phyloP scores from a whole-genome alignment of 805 yeast genomes.

The Myxozyma udenii region DNA sequence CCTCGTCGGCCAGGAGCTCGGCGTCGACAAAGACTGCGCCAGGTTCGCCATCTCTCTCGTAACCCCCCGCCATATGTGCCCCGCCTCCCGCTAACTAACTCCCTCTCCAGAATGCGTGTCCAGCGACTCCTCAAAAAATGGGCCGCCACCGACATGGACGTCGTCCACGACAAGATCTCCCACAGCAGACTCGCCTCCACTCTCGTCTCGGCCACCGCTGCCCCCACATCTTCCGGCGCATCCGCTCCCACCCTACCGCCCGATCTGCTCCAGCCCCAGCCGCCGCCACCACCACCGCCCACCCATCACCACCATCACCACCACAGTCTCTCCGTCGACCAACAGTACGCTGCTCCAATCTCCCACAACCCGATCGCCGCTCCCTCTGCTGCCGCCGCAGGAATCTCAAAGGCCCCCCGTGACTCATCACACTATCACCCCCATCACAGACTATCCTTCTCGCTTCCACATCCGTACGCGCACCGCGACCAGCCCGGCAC shows the following conservation, averaged over 20 bases:
- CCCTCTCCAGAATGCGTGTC: conserved; percentile 24
- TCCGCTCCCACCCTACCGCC: conserved; percentile 1
- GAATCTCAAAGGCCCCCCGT: conserved; percentile 16
- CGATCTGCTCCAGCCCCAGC: conserved; percentile 3
- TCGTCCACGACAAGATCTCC: conserved; percentile 27
- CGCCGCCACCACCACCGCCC: conserved; percentile 2
- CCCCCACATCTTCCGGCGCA: neutral
- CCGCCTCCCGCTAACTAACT: neutral
- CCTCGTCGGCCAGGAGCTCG: conserved; percentile 30
- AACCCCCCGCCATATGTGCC: too few species aligned
- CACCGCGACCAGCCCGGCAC: conserved; percentile 1
- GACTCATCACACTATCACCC: conserved; percentile 13
- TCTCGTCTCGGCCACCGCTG: neutral
- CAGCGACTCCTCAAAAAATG: conserved; percentile 29
- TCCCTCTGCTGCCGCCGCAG: conserved; percentile 5
- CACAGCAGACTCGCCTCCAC: conserved; percentile 17
- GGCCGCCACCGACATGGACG: conserved; percentile 26
- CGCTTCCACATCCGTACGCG: neutral
- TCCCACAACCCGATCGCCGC: neutral
- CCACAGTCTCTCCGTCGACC: too few species aligned
- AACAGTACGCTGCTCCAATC: conserved; percentile 1
- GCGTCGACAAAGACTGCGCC: conserved; percentile 30
- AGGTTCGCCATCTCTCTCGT: conserved; percentile 2
- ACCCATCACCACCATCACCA: neutral
- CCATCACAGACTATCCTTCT: neutral